Evolutionary conservation across 108 stramenopile species (phyloP).

Genomic region (Discostella stelligeroides): DNA sequence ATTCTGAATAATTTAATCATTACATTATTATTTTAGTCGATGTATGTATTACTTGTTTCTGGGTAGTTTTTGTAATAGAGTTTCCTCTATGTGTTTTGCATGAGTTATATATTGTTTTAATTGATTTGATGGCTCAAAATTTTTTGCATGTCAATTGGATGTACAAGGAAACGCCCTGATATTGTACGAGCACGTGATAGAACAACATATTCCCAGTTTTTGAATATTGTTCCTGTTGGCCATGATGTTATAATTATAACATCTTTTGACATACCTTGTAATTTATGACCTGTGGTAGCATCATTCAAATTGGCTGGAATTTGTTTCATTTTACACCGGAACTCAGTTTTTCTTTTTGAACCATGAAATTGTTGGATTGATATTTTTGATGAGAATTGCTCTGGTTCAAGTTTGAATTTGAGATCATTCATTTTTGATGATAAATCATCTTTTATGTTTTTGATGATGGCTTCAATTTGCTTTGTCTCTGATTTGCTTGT

Average conservation of each 20-base stretch:
- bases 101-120: no score
- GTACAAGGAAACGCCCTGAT: no score
- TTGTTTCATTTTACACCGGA: background rate
- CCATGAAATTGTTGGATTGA: background rate
- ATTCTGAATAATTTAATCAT: no score
- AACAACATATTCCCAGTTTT: no score
- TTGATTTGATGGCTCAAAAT: no score
- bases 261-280: background rate
- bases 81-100: no score
- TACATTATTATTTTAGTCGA: no score
- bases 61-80: no score
- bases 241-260: background rate
- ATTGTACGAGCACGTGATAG: no score
- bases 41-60: no score
- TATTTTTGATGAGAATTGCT: background rate
- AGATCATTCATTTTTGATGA: background rate
- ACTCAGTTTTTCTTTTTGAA: background rate
- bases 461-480: background rate
- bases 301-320: background rate
- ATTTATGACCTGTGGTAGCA: background rate
- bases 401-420: background rate
- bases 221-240: constrained; percentile 2
- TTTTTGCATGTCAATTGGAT: no score
- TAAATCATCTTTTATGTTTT: background rate
- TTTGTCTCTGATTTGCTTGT: background rate